These are phyloP conservation scores for Neurospora terricola DNA, from an alignment of 495 filamentous ascomycete genomes.

Conservation along the genomic window DNA sequence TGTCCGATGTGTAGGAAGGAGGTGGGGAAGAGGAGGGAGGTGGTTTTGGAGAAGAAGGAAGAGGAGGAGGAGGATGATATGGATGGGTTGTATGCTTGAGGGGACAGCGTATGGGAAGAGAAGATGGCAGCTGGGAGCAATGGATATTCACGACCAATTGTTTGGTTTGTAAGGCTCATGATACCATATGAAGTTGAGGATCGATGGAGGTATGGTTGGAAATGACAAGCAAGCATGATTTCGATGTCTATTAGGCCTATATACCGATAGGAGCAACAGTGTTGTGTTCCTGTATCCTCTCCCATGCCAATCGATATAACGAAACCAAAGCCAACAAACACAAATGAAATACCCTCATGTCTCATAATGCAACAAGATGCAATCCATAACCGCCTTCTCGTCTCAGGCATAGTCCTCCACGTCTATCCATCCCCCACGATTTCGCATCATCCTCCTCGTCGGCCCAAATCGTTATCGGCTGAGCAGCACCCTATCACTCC, in stretches of 20 bases:
- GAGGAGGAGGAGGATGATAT: conserved; percentile 55
- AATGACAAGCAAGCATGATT: neutral
- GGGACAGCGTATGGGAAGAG: too few relatives aligned
- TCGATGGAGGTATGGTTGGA: too few relatives aligned
- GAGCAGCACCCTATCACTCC: too few relatives aligned
- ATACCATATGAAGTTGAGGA: too few relatives aligned
- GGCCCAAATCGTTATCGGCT: too few relatives aligned
- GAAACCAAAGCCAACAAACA: neutral
- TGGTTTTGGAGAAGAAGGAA: conserved; percentile 29
- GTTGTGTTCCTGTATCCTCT: neutral
- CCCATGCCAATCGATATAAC: neutral
- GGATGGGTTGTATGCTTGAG: conserved; percentile 66
- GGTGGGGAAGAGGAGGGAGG: conserved; percentile 62
- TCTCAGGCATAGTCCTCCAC: neutral
- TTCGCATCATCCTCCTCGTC: too few relatives aligned
- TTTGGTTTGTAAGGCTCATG: too few relatives aligned
- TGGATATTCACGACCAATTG: too few relatives aligned
- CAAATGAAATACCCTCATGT: neutral
- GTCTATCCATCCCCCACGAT: neutral
- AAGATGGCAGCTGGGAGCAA: too few relatives aligned
- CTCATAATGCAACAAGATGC: neutral
- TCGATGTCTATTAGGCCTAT: neutral
- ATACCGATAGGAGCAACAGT: neutral
- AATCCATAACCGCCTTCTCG: neutral
- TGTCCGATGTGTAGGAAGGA: conserved; percentile 82